A percentile compares a stretch with the other conserved stretches of the same genome.
Conservation (phyloP, 2,329 filamentous ascomycete species). For the Pseudopithomyces maydicus region DNA sequence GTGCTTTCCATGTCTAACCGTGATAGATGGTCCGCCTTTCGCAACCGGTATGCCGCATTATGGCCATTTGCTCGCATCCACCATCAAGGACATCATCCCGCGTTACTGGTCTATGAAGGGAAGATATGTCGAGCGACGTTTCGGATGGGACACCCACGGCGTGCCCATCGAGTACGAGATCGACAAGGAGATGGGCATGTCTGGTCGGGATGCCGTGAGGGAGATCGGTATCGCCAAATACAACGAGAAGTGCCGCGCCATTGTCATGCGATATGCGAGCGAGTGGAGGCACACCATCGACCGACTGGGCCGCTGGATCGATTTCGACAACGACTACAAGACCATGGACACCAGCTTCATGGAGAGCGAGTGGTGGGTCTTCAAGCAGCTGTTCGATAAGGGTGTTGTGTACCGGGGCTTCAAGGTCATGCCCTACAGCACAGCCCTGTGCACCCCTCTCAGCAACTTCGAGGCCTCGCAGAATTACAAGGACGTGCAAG, state of each 20-base stretch:
- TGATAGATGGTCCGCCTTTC: slow-evolving; percentile 62
- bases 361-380: slow-evolving; percentile 97
- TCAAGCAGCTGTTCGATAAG: slow-evolving; percentile 91
- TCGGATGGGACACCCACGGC: slow-evolving; percentile 95
- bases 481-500: slow-evolving; percentile 91
- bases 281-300: slow-evolving; percentile 92
- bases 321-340: slow-evolving; percentile 98
- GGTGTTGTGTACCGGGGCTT: slow-evolving; percentile 87
- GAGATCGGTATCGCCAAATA: slow-evolving; percentile 87
- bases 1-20: not conserved
- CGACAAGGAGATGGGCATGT: slow-evolving; percentile 92
- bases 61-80: slow-evolving; percentile 83
- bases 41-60: slow-evolving; percentile 67
- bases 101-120: slow-evolving; percentile 98
- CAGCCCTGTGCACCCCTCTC: slow-evolving; percentile 83
- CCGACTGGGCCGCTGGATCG: slow-evolving; percentile 90
- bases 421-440: slow-evolving; percentile 94
- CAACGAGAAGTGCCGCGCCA: slow-evolving; percentile 87
- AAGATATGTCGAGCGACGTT: slow-evolving; percentile 86
- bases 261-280: slow-evolving; percentile 86
- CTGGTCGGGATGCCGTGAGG: slow-evolving; percentile 83
- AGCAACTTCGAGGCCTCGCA: slow-evolving; percentile 95
- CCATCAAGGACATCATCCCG: slow-evolving; percentile 96
- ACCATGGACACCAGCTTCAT: slow-evolving; percentile 96
- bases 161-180: slow-evolving; percentile 97